Evolutionary conservation across 352 stramenopile genomes (phyloP), one percentile per base, ranked within the genome.

Genomic region (Thalassiosira livingstoniorum): DNA sequence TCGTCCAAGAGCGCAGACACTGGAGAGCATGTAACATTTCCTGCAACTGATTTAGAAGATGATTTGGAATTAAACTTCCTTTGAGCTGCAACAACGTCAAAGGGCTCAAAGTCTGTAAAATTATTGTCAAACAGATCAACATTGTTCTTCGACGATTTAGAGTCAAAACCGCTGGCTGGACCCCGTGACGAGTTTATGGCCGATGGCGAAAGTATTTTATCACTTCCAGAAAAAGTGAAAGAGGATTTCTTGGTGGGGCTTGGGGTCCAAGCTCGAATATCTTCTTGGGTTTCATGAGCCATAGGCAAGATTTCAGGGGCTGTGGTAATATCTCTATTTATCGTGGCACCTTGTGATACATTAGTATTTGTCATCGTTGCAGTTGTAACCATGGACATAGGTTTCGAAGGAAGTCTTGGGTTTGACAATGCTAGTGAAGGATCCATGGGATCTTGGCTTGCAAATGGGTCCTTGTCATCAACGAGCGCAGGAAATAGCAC

Each of bases 51-150:
- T 65, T 75, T 77, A n/a, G 70, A 80, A 1, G 77, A 80, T 0
- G 68, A 65, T 18, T 64, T 73, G n/a, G 69, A 54, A 11, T 39
- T 23, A 25, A 78, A 62, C 45, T 51, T 7, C 2, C 4, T 42
- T 11, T 73, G 60, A 21, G 43, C 31, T 47, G 47, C 0, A 25
- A 54, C 64, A 27, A 62, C 73, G 76, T 74, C 67, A 74, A 86
- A 81, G 2, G 77, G 32, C 58, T 89, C 64, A 74, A 92, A 93
- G 53, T 92, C 79, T 0, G 78, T 85, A 87, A 93, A 93, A 53
- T 88, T 84, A 53, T 88, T 84, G 55, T 72, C 79, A 80, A 91
- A 90, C 18, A 84, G 65, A 23, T 74, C 57, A 18, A 65, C 65
- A 25, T 82, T 67, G 7, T 45, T 13, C 4, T 51, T 54, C 18